Evolutionary conservation across 1,284 basidiomycete genomes (phyloP).

Genomic region (Sutorius eximius): DNA sequence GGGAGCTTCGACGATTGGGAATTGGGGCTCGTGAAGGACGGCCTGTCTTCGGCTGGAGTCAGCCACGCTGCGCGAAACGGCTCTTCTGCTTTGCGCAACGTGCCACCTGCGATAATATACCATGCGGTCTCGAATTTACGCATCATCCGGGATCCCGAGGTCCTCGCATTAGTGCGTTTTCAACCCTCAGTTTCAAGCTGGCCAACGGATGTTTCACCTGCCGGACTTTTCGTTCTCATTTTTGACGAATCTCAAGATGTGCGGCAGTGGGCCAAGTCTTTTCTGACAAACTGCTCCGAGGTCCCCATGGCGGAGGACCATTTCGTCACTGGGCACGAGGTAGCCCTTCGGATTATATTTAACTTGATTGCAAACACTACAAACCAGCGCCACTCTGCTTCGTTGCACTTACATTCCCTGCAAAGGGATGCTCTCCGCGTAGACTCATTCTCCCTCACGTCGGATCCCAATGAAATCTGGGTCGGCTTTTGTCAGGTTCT

Average conservation of each 20-base stretch:
- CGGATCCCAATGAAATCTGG: conserved; percentile 54
- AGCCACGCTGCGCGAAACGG: conserved; percentile 11
- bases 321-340: conserved; percentile 47
- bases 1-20: conserved; percentile 71
- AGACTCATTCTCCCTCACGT: conserved; percentile 33
- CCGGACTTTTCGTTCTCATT: conserved; percentile 61
- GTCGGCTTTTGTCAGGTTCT: conserved; percentile 48
- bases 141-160: conserved; percentile 52
- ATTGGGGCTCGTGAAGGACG: conserved; percentile 45
- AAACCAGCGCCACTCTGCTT: not conserved
- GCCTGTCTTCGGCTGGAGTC: conserved; percentile 42
- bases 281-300: conserved; percentile 37
- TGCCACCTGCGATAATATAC: conserved; percentile 56
- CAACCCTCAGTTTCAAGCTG: conserved; percentile 48
- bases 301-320: conserved; percentile 48
- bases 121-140: conserved; percentile 67
- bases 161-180: conserved; percentile 48
- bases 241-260: conserved; percentile 49
- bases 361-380: conserved; percentile 19
- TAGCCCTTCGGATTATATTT: conserved; percentile 44
- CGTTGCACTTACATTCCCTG: not conserved
- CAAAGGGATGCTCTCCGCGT: conserved; percentile 7
- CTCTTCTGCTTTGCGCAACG: conserved; percentile 27
- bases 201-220: conserved; percentile 57
- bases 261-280: conserved; percentile 59